Conservation (phyloP, 2,329 filamentous ascomycete species). For the Stylonectria norvegica region DNA sequence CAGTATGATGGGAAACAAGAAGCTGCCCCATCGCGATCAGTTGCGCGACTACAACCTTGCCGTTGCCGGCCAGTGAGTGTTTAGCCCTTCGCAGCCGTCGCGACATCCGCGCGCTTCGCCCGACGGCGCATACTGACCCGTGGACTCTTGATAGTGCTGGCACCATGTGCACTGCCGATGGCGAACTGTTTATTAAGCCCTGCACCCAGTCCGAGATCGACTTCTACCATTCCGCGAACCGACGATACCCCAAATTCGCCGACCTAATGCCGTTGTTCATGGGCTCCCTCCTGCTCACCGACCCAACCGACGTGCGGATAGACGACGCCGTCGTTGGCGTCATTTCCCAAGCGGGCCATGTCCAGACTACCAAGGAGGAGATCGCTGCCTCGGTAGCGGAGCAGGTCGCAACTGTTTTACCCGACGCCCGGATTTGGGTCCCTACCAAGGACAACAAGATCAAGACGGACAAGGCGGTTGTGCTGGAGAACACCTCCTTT, state of each 20-base stretch:
- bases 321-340: constrained; percentile 46
- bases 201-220: constrained; percentile 81
- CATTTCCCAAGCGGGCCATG: constrained; percentile 36
- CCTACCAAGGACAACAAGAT: constrained; percentile 58
- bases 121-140: constrained; percentile 13
- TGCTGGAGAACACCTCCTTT: constrained; percentile 77
- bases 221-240: constrained; percentile 76
- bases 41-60: constrained; percentile 70
- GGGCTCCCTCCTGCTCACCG: constrained; percentile 70
- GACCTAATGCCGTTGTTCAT: constrained; percentile 82
- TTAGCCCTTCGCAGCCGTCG: neutral
- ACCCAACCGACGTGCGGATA: constrained; percentile 47
- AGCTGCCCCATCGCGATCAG: constrained; percentile 55
- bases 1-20: constrained; percentile 30
- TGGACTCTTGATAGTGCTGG: constrained; percentile 63
- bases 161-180: constrained; percentile 78
- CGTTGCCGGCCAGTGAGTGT: constrained; percentile 78
- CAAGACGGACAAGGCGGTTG: constrained; percentile 73
- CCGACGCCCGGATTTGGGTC: constrained; percentile 34
- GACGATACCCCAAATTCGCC: constrained; percentile 68
- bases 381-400: constrained; percentile 33
- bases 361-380: constrained; percentile 32
- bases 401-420: constrained; percentile 25
- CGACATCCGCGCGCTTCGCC: constrained; percentile 1
- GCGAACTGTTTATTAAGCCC: constrained; percentile 89